A percentile compares a stretch with the other conserved stretches of the same genome.
Evolutionary conservation across 2,329 filamentous ascomycete genomes (phyloP).

Genomic region (Ophiocordyceps camponoti-floridani): DNA sequence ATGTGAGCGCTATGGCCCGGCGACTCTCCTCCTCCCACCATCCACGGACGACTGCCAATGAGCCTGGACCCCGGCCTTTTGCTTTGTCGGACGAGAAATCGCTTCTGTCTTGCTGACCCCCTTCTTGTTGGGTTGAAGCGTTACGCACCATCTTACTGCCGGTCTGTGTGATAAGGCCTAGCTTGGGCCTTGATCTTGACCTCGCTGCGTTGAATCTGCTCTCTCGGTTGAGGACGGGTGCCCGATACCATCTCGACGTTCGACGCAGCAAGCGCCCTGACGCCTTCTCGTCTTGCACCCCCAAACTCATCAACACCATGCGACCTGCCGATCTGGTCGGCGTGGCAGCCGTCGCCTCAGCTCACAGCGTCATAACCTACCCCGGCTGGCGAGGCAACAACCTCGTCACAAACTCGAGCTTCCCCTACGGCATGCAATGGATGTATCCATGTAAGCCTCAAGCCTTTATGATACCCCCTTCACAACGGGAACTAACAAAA

Average conservation of each 20-base stretch:
- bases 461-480: not conserved
- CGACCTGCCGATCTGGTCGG: not conserved
- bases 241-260: not conserved
- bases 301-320: not conserved
- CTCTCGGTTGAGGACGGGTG: not conserved
- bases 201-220: not conserved
- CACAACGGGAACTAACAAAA: not conserved
- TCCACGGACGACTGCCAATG: not conserved
- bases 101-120: not conserved
- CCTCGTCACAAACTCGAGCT: constrained; percentile 59
- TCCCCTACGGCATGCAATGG: constrained; percentile 89
- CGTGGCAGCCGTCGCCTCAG: constrained; percentile 25
- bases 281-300: not conserved
- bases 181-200: not conserved
- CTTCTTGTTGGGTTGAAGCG: not conserved
- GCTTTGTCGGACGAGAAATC: not conserved
- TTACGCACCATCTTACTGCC: not conserved
- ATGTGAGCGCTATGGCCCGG: not conserved
- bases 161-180: not conserved
- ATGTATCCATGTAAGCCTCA: constrained; percentile 66
- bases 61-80: not conserved
- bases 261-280: not conserved
- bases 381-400: constrained; percentile 80
- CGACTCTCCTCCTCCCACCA: not conserved
- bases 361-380: constrained; percentile 75